phyloP scores from a whole-genome alignment of 495 filamentous ascomycete genomes.

The Mytilinidion resinicola region DNA sequence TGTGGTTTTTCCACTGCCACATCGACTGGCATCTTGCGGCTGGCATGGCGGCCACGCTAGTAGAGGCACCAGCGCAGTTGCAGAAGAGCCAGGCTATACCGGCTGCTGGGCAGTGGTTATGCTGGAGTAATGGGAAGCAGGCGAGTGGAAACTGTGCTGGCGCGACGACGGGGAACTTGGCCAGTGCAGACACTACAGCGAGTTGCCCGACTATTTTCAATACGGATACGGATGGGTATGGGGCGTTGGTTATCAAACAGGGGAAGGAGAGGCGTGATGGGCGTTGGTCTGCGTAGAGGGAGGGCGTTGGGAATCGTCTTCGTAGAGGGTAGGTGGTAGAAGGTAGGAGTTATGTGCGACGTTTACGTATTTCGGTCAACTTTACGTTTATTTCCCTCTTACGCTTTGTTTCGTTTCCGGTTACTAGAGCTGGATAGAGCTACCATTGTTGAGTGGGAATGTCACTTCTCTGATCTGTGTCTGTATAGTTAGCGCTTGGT shows the following conservation, averaged over 20 bases:
- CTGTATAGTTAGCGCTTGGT: too few species aligned
- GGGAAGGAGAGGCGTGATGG: neutral
- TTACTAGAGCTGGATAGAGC: too few species aligned
- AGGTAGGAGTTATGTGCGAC: too few species aligned
- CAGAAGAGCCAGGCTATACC: conserved; percentile 40
- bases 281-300: neutral
- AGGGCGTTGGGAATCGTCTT: neutral
- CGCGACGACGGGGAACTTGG: neutral
- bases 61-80: conserved; percentile 60
- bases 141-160: neutral
- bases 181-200: neutral
- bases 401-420: too few species aligned
- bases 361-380: too few species aligned
- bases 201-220: neutral
- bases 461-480: too few species aligned
- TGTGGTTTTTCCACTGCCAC: conserved; percentile 70
- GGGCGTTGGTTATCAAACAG: neutral
- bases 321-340: too few species aligned
- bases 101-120: neutral
- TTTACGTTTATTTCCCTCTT: too few species aligned
- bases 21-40: conserved; percentile 53
- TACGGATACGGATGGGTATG: neutral
- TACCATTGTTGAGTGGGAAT: too few species aligned
- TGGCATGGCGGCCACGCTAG: conserved; percentile 62
- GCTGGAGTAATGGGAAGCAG: neutral